Percentiles rank a stretch among this genome's conserved stretches.
Conservation (phyloP, 805 yeast species). For the Candida endomychidarum region DNA sequence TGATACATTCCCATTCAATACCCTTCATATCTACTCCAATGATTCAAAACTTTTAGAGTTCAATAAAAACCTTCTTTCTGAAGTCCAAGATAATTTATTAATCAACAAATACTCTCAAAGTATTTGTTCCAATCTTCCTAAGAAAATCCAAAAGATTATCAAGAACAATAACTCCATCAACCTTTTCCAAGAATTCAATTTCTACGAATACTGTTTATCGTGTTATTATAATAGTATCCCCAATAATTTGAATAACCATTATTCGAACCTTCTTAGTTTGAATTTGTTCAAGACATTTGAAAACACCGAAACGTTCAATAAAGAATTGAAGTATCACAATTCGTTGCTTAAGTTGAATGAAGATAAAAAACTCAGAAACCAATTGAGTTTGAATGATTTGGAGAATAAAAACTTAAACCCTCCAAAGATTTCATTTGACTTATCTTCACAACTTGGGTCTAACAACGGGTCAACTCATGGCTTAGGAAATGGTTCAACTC, state of each 20-base stretch:
- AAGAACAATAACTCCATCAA: conserved; percentile 29
- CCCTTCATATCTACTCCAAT: conserved; percentile 33
- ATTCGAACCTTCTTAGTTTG: conserved; percentile 31
- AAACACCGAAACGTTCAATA: conserved; percentile 28
- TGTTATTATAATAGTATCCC: conserved; percentile 41
- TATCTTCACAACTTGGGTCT: background rate
- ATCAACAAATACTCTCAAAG: conserved; percentile 23
- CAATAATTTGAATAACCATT: conserved; percentile 35
- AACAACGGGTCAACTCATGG: background rate
- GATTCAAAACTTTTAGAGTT: conserved; percentile 40
- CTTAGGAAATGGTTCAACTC: background rate
- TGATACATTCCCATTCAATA: conserved; percentile 37
- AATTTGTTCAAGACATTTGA: conserved; percentile 41
- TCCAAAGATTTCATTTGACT: conserved; percentile 1
- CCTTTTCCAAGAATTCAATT: conserved; percentile 31
- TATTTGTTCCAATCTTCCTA: conserved; percentile 30
- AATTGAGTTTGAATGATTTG: conserved; percentile 23
- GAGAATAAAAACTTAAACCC: conserved; percentile 8
- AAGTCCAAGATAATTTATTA: conserved; percentile 24
- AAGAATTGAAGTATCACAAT: conserved; percentile 29
- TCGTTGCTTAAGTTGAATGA: conserved; percentile 22
- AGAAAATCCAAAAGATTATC: conserved; percentile 35
- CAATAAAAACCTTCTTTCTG: conserved; percentile 28
- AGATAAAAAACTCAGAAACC: conserved; percentile 24
- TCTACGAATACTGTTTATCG: conserved; percentile 40